A percentile compares a stretch with the other conserved stretches of the same genome.
Conservation (phyloP, 1,284 basidiomycete genomes). For the Leccinum variabile region DNA sequence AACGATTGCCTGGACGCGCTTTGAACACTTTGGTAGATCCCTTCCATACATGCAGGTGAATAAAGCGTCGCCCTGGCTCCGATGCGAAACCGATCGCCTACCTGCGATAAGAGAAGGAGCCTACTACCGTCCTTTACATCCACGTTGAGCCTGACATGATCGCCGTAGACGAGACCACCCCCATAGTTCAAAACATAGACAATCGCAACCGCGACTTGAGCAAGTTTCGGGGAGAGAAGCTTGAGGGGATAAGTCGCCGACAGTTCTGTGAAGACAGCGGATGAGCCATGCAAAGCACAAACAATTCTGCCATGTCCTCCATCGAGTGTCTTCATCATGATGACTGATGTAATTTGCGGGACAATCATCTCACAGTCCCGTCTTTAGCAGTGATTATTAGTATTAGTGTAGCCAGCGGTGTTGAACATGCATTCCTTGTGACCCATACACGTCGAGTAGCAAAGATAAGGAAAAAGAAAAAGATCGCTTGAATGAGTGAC, state of each 20-base stretch:
- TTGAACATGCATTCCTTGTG: constrained; percentile 37
- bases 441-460: constrained; percentile 35
- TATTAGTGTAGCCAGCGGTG: constrained; percentile 28
- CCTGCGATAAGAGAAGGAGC: constrained; percentile 81
- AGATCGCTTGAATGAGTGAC: constrained; percentile 24
- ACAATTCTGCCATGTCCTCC: constrained; percentile 58
- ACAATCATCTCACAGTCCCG: background rate
- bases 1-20: constrained; percentile 53
- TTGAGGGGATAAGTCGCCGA: constrained; percentile 90
- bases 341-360: constrained; percentile 1
- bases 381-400: constrained; percentile 21
- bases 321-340: constrained; percentile 33
- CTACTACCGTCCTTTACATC: constrained; percentile 56
- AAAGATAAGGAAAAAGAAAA: constrained; percentile 19
- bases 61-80: background rate
- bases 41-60: constrained; percentile 38
- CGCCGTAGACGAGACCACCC: constrained; percentile 91
- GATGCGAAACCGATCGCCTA: constrained; percentile 36
- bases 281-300: constrained; percentile 50
- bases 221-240: constrained; percentile 71
- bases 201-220: constrained; percentile 54
- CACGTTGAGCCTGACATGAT: constrained; percentile 66
- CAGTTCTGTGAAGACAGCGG: constrained; percentile 71
- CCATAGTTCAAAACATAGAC: constrained; percentile 89
- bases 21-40: constrained; percentile 96